A percentile compares a stretch with the other conserved stretches of the same genome.
Evolutionary conservation across 345 rosid species (phyloP).

Genomic region (Excoecaria agallocha): DNA sequence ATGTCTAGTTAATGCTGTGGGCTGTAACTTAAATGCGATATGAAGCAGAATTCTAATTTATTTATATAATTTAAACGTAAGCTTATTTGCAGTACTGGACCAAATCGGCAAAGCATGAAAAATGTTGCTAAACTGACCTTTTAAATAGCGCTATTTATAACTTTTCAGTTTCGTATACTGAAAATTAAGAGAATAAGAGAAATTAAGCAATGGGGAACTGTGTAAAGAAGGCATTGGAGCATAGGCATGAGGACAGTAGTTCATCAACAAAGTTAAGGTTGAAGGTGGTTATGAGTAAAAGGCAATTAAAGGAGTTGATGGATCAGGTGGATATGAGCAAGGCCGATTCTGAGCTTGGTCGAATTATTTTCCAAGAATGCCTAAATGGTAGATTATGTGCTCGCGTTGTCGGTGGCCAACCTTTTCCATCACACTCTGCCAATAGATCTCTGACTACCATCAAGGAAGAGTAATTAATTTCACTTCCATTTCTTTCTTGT

Average conservation of each 20-base stretch:
- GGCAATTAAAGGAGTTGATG: constrained; percentile 28
- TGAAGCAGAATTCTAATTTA: too few species aligned
- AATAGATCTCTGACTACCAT: constrained; percentile 11
- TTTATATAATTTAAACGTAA: too few species aligned
- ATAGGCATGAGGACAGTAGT: neutral
- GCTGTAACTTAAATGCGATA: too few species aligned
- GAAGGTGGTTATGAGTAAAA: constrained; percentile 18
- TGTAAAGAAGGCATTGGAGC: constrained; percentile 8
- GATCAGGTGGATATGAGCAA: constrained; percentile 11
- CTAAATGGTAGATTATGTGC: constrained; percentile 25
- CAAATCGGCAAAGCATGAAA: neutral
- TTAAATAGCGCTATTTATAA: too few species aligned
- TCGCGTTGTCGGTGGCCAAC: neutral
- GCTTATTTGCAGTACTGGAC: too few species aligned
- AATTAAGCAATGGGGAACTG: constrained; percentile 17
- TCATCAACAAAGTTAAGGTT: constrained; percentile 16
- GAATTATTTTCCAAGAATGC: constrained; percentile 24
- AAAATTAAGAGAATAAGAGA: too few species aligned
- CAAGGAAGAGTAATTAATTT: constrained; percentile 14
- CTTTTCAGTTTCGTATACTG: too few species aligned
- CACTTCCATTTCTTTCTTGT: neutral
- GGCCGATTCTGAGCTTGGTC: constrained; percentile 19
- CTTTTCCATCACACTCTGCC: neutral
- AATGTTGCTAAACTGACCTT: neutral
- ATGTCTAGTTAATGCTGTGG: neutral